These are phyloP conservation scores for Pilobolus umbonatus DNA, from an alignment of 192 early-diverging fungal species.

Conservation along the genomic window DNA sequence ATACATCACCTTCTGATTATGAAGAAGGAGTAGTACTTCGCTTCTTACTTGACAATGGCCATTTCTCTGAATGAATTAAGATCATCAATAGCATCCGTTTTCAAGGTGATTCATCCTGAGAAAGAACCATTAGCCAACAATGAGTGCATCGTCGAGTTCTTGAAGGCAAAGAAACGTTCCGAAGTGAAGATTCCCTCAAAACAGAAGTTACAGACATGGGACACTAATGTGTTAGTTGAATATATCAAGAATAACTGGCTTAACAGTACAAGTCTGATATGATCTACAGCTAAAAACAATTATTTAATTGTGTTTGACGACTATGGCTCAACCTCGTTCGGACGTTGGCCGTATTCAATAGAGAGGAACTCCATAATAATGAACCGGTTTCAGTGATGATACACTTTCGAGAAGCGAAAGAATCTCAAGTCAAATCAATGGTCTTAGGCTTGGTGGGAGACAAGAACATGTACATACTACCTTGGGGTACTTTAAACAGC, in stretches of 20 bases:
- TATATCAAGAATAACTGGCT: neutral
- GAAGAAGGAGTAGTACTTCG: no score
- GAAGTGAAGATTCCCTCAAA: neutral
- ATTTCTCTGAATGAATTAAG: neutral
- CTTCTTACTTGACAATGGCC: no score
- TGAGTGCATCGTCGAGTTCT: neutral
- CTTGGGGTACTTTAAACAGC: neutral
- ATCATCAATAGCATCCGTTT: neutral
- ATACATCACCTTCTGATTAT: no score
- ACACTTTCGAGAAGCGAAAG: no score
- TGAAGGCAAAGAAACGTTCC: neutral
- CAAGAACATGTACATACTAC: neutral
- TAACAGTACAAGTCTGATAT: no score
- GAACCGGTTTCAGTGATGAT: neutral
- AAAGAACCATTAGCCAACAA: neutral
- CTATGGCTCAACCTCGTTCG: no score
- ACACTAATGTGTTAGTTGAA: neutral
- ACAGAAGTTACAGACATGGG: conserved; percentile 1
- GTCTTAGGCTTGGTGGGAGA: neutral
- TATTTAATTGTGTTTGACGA: no score
- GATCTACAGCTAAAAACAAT: no score
- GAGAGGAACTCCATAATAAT: neutral
- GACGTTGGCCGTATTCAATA: no score
- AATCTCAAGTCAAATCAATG: neutral
- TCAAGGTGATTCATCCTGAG: no score